Evolutionary conservation across 2,329 filamentous ascomycete species (phyloP).

Genomic region (Neopestalotiopsis sp.): DNA sequence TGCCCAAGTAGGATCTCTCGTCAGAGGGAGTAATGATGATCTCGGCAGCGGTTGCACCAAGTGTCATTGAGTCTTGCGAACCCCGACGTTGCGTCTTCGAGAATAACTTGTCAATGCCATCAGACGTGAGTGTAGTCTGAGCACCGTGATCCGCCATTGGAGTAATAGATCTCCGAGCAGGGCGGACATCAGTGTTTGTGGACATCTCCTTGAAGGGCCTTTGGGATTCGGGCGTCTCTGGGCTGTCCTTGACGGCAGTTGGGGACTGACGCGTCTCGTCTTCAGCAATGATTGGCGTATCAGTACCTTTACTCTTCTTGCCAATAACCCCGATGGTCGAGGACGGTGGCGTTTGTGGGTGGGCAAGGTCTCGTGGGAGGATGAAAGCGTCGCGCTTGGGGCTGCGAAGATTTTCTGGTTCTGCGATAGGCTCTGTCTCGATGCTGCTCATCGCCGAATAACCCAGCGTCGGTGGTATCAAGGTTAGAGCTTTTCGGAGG

Average conservation of each 20-base stretch:
- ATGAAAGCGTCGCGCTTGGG: slow-evolving; percentile 62
- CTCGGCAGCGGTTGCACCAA: slow-evolving; percentile 22
- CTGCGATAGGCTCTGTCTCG: slow-evolving; percentile 49
- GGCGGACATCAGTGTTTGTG: slow-evolving; percentile 54
- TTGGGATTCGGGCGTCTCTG: slow-evolving; percentile 59
- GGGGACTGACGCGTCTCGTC: slow-evolving; percentile 66
- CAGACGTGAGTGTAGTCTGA: slow-evolving; percentile 83
- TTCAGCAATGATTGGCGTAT: slow-evolving; percentile 61
- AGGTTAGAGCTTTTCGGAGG: slow-evolving; percentile 30
- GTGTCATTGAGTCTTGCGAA: slow-evolving; percentile 29
- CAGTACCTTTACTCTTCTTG: slow-evolving; percentile 44
- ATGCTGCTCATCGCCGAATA: slow-evolving; percentile 52
- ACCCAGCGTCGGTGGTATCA: slow-evolving; percentile 36
- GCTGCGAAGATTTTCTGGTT: slow-evolving; percentile 45
- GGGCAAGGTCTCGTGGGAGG: slow-evolving; percentile 54
- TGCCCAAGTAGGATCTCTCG: slow-evolving; percentile 39
- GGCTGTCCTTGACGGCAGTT: slow-evolving; percentile 40
- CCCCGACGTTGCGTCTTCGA: slow-evolving; percentile 50
- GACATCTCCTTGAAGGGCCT: slow-evolving; percentile 67
- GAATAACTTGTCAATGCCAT: slow-evolving; percentile 79
- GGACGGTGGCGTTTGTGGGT: slow-evolving; percentile 45
- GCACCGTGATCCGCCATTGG: slow-evolving; percentile 72
- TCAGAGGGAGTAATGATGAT: slow-evolving; percentile 32
- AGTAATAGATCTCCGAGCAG: slow-evolving; percentile 43
- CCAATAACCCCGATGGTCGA: slow-evolving; percentile 47